Evolutionary conservation across 108 stramenopile genomes (phyloP).

Genomic region (Stephanodiscus minutulus): DNA sequence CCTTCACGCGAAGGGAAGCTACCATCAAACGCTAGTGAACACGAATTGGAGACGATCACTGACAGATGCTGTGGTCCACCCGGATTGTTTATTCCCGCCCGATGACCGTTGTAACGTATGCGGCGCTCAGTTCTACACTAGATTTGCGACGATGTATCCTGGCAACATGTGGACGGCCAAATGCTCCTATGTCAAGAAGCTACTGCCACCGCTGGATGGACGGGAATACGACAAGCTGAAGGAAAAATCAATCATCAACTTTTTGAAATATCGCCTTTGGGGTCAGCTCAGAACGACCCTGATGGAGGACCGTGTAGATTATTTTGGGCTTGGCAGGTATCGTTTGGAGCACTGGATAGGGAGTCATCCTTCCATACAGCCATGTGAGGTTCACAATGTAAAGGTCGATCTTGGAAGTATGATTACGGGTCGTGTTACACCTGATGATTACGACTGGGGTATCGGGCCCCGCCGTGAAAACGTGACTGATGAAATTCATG

Average conservation of each 20-base stretch:
- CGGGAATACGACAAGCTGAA: slow-evolving; percentile 39
- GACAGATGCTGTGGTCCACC: slow-evolving; percentile 43
- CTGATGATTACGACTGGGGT: slow-evolving; percentile 41
- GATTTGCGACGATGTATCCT: slow-evolving; percentile 55
- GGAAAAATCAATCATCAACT: slow-evolving; percentile 34
- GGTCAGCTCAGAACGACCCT: slow-evolving; percentile 34
- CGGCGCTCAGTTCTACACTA: slow-evolving; percentile 48
- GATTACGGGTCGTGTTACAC: slow-evolving; percentile 22
- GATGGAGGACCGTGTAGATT: slow-evolving; percentile 47
- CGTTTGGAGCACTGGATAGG: slow-evolving; percentile 60
- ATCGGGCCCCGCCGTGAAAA: slow-evolving; percentile 44
- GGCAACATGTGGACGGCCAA: slow-evolving; percentile 59
- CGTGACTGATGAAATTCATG: slow-evolving; percentile 21
- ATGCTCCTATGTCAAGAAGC: slow-evolving; percentile 50
- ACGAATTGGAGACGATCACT: slow-evolving; percentile 44
- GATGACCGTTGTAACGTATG: slow-evolving; percentile 52
- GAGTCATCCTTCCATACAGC: slow-evolving; percentile 53
- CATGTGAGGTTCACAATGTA: slow-evolving; percentile 48
- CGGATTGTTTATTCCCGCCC: slow-evolving; percentile 41
- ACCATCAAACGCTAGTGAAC: slow-evolving; percentile 40
- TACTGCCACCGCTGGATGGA: slow-evolving; percentile 50
- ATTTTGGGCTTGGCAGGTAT: slow-evolving; percentile 54
- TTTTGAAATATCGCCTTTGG: slow-evolving; percentile 44
- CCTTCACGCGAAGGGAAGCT: slow-evolving; percentile 49
- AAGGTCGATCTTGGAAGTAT: slow-evolving; percentile 44